These are phyloP conservation scores for Saitozyma sp. DNA, from an alignment of 768 basidiomycete species.

Conservation along the genomic window DNA sequence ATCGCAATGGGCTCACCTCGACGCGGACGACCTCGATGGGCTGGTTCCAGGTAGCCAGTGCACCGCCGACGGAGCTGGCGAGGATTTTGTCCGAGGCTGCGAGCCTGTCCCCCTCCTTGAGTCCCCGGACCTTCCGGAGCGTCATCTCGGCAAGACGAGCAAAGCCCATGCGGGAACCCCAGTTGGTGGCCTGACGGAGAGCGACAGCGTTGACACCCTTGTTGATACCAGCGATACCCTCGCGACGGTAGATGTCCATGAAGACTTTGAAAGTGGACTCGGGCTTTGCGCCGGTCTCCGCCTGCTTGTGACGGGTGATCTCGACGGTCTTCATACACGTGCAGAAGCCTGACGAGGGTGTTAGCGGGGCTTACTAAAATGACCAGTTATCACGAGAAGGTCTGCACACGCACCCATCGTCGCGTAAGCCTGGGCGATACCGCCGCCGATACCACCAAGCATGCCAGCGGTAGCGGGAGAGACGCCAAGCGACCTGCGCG, in stretches of 20 bases:
- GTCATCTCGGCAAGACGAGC: constrained; percentile 82
- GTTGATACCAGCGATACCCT: constrained; percentile 94
- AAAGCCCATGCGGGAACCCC: constrained; percentile 75
- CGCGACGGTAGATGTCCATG: constrained; percentile 86
- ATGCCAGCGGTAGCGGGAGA: constrained; percentile 81
- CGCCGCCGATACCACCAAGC: constrained; percentile 95
- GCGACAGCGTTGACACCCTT: constrained; percentile 85
- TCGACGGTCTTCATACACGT: constrained; percentile 97
- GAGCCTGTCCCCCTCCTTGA: constrained; percentile 71
- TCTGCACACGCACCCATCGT: constrained; percentile 83
- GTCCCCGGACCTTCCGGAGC: constrained; percentile 76
- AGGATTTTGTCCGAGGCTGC: constrained; percentile 81
- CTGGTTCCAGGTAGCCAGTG: constrained; percentile 98
- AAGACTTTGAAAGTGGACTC: constrained; percentile 93
- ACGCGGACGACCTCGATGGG: constrained; percentile 97
- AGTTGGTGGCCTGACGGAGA: constrained; percentile 55
- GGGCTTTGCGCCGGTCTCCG: constrained; percentile 76
- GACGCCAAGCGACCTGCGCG: constrained; percentile 65
- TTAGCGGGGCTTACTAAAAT: not conserved
- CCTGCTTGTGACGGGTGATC: constrained; percentile 79
- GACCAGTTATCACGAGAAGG: not conserved
- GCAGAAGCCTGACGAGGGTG: constrained; percentile 73
- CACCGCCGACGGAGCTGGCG: constrained; percentile 83
- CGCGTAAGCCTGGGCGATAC: constrained; percentile 95
- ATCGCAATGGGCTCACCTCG: constrained; percentile 61